phyloP scores from a whole-genome alignment of 257 asterid genomes.

The Orobanche coerulescens region DNA sequence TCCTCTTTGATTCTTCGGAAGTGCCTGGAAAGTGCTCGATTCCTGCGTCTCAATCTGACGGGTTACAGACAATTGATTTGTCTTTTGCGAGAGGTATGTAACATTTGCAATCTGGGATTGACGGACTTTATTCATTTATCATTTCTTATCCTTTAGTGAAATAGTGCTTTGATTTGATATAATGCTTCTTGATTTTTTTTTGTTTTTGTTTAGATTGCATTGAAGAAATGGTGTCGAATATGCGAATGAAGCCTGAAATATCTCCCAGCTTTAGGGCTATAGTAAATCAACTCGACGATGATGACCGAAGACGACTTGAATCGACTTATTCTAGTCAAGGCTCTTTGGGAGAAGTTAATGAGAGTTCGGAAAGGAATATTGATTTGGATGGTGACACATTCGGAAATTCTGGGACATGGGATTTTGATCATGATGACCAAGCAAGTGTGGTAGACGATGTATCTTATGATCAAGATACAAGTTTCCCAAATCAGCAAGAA shows the following conservation, averaged over 20 bases:
- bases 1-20: constrained; percentile 85
- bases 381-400: constrained; percentile 40
- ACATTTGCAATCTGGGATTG: constrained; percentile 13
- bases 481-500: constrained; percentile 42
- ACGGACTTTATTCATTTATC: constrained; percentile 7
- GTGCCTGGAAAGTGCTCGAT: constrained; percentile 70
- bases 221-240: constrained; percentile 54
- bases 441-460: constrained; percentile 48
- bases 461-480: constrained; percentile 37
- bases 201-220: constrained; percentile 48
- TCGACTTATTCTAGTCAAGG: constrained; percentile 32
- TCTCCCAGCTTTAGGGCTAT: constrained; percentile 78
- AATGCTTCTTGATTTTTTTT: constrained; percentile 19
- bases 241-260: constrained; percentile 55
- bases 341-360: constrained; percentile 39
- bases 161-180: background rate
- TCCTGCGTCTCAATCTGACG: constrained; percentile 29
- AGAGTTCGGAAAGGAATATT: constrained; percentile 24
- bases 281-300: constrained; percentile 52
- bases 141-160: constrained; percentile 6
- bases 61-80: constrained; percentile 50
- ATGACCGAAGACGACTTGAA: constrained; percentile 49
- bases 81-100: constrained; percentile 76
- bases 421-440: constrained; percentile 62
- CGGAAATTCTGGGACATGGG: constrained; percentile 52